Percentiles rank a stretch among this genome's conserved stretches.
These are phyloP conservation scores for Schizosaccharomyces lindneri DNA, from an alignment of 805 yeast genomes.

Conservation along the genomic window DNA sequence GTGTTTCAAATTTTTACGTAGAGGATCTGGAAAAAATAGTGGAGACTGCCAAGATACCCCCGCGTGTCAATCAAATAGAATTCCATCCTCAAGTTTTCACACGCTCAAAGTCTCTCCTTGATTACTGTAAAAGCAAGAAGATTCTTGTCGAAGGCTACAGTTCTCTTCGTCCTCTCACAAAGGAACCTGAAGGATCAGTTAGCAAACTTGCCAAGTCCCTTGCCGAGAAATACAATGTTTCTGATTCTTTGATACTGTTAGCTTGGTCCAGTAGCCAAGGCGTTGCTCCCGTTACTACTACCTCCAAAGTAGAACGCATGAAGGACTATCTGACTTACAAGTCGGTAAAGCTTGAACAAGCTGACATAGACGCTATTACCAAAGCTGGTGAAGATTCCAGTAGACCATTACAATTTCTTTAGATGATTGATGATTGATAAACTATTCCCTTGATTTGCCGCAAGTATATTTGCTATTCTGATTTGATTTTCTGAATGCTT, in stretches of 20 bases:
- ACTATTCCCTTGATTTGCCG: no score
- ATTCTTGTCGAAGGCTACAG: neutral
- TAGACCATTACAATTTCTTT: neutral
- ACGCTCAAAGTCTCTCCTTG: neutral
- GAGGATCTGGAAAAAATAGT: conserved; percentile 4
- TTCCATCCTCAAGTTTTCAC: neutral
- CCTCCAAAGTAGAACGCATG: neutral
- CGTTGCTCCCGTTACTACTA: neutral
- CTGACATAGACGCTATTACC: neutral
- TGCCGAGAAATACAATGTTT: neutral
- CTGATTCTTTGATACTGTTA: neutral
- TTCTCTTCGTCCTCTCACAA: neutral
- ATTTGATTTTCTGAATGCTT: neutral
- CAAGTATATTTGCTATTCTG: no score
- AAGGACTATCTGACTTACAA: neutral
- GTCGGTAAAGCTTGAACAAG: neutral
- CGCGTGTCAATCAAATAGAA: conserved; percentile 2
- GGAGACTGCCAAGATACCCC: conserved; percentile 2
- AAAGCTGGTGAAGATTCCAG: neutral
- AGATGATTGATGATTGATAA: neutral
- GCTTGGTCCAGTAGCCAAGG: neutral
- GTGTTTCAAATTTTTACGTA: conserved; percentile 48
- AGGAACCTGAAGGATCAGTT: neutral
- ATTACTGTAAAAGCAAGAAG: neutral
- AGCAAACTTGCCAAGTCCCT: neutral